Conservation (phyloP, 768 basidiomycete species). For the Macrolepiota fuliginosa region DNA sequence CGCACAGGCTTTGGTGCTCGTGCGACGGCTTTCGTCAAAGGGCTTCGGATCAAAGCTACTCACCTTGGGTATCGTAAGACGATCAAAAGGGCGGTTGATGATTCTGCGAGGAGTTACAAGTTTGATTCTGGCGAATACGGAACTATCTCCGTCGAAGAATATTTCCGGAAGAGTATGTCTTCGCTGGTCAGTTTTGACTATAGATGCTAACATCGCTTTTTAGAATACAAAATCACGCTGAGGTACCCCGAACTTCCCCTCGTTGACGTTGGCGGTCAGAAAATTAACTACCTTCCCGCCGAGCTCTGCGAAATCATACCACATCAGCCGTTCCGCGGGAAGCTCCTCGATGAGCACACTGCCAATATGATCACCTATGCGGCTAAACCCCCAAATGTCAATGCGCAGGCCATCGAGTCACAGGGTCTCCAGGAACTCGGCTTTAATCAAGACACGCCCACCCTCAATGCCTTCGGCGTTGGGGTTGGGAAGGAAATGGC, state of each 20-base stretch:
- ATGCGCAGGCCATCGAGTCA: conserved; percentile 58
- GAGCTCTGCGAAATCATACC: conserved; percentile 73
- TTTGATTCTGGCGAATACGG: conserved; percentile 62
- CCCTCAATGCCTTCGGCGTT: conserved; percentile 60
- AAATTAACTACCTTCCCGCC: conserved; percentile 53
- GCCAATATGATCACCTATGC: conserved; percentile 71
- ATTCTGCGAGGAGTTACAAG: conserved; percentile 43
- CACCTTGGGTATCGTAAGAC: conserved; percentile 79
- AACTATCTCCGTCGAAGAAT: conserved; percentile 55
- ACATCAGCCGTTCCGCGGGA: conserved; percentile 69
- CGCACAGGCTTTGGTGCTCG: conserved; percentile 58
- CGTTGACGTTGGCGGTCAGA: conserved; percentile 55
- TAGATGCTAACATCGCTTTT: background rate
- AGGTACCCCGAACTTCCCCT: conserved; percentile 49
- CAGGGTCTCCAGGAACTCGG: conserved; percentile 65
- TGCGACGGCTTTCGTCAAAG: conserved; percentile 56
- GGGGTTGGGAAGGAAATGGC: conserved; percentile 61
- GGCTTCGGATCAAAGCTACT: conserved; percentile 61
- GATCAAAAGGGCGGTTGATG: conserved; percentile 51
- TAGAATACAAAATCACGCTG: conserved; percentile 63
- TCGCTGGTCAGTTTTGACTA: background rate
- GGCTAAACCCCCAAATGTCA: conserved; percentile 68
- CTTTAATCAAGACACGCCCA: conserved; percentile 35
- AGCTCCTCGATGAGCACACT: conserved; percentile 67
- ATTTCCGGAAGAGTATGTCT: conserved; percentile 65